Evolutionary conservation across 192 early-diverging fungal species (phyloP).

Genomic region (Cladochytrium replicatum): DNA sequence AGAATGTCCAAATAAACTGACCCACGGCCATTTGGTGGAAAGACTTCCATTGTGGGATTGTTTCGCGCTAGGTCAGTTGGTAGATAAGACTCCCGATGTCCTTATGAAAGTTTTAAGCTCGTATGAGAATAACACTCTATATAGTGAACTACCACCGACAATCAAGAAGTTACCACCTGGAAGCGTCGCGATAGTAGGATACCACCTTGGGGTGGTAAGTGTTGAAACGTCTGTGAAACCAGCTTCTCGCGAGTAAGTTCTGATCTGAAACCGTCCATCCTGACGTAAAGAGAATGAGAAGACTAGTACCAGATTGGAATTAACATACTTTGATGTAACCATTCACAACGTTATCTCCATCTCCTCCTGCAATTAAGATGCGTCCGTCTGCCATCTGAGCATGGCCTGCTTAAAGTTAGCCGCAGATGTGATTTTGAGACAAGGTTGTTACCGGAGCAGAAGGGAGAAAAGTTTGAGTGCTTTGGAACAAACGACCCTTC

Average conservation of each 20-base stretch:
- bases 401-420: conserved; percentile 8
- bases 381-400: conserved; percentile 11
- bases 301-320: no score
- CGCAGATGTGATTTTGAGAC: no score
- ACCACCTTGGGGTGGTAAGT: conserved; percentile 1
- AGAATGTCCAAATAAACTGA: conserved; percentile 3
- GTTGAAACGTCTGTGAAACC: conserved; percentile 1
- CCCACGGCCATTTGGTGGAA: background rate
- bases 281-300: background rate
- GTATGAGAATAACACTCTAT: background rate
- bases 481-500: no score
- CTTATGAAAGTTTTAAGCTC: background rate
- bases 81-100: conserved; percentile 6
- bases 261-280: conserved; percentile 1
- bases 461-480: no score
- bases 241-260: background rate
- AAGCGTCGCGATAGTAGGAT: conserved; percentile 5
- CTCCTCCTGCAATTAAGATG: conserved; percentile 7
- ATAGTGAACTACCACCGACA: conserved; percentile 2
- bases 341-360: conserved; percentile 6
- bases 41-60: conserved; percentile 6
- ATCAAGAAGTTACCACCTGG: background rate
- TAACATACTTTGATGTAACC: conserved; percentile 10
- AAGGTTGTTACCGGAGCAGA: no score
- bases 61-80: background rate